These are phyloP conservation scores for Fusarium lateritium DNA, from an alignment of 2,329 filamentous ascomycete species.

Conservation along the genomic window DNA sequence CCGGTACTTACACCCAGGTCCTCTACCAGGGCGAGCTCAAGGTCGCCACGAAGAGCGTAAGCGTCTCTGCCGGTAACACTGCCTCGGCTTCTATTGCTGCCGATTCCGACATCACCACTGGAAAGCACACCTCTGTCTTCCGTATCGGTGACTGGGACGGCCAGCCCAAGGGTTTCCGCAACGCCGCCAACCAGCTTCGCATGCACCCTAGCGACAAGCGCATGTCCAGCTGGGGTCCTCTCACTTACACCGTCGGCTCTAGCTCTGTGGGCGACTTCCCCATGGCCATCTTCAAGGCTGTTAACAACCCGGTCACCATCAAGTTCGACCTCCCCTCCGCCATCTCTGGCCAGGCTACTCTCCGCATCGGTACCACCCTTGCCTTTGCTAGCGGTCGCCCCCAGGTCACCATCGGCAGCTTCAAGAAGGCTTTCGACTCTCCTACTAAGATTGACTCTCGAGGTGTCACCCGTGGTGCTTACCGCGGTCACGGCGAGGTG, in stretches of 20 bases:
- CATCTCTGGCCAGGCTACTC: conserved; percentile 66
- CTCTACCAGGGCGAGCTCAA: conserved; percentile 73
- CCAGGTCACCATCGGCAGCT: conserved; percentile 69
- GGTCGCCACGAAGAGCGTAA: conserved; percentile 65
- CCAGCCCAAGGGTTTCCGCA: conserved; percentile 74
- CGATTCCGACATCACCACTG: conserved; percentile 58
- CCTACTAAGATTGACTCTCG: conserved; percentile 75
- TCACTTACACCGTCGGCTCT: conserved; percentile 73
- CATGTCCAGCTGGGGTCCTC: conserved; percentile 73
- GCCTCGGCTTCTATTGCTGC: conserved; percentile 67
- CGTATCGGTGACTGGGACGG: conserved; percentile 78
- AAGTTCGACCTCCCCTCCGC: conserved; percentile 68
- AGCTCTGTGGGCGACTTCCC: conserved; percentile 69
- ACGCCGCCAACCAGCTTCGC: conserved; percentile 75
- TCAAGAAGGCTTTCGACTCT: conserved; percentile 61
- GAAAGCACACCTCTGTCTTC: conserved; percentile 69
- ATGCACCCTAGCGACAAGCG: conserved; percentile 78
- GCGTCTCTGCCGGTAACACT: conserved; percentile 64
- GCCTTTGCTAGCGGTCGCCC: conserved; percentile 73
- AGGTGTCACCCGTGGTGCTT: conserved; percentile 76
- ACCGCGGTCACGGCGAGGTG: conserved; percentile 74
- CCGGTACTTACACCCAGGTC: conserved; percentile 78
- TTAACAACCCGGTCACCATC: conserved; percentile 73
- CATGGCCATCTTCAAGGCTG: conserved; percentile 75
- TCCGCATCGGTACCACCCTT: conserved; percentile 76